Base-by-base conservation (phyloP, 2,329 filamentous ascomycete species). In the Bipolaris gigantea region DNA sequence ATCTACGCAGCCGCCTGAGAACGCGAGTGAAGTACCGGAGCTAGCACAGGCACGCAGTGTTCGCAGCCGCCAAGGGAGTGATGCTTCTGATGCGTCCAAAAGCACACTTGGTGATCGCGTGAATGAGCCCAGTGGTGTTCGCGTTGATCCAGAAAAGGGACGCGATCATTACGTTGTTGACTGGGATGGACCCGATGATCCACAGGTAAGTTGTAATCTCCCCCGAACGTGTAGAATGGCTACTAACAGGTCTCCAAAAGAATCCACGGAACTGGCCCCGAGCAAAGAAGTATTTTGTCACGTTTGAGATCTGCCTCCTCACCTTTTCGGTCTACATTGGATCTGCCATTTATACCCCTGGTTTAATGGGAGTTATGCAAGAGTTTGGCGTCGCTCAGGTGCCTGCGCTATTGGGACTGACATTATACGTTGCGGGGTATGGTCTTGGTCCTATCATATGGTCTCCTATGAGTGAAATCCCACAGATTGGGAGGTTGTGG, bases 241-340 rank as follows among this genome's bases (percentile, higher is more conserved):
- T 13, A 18, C 23, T 51, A 18, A 55, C 23, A 18, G 5, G 10
- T 23, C 10, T 0, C 11, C 8, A 4, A 11, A 11, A 78, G 69
- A 80, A 81, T 44, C 78, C 80, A 2, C 64, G 72, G 44, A 81
- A 81, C 55, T 82, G 79, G 80, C 74, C 74, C 2, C 60, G 54
- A 3, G 54, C 44, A 2, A 80, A 77, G 64, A 80, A 79, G 34
- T 59, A 73, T 49, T 76, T 76, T 36, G 75, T 81, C 21, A 80
- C 76, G 0, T 75, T 75, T 41, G 69, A 78, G 35, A 77, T 82
- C 50, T 80, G 76, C 53, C 64, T 82, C 27, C 70, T 79, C 27
- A 81, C 77, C 0, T 79, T 81, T 81, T 48, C 83, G 78, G 34
- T 81, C 27, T 83, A 83, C 61, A 80, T 77, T 55, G 79, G 78